Conservation (phyloP, 768 basidiomycete genomes). For the Pholiota conissans region DNA sequence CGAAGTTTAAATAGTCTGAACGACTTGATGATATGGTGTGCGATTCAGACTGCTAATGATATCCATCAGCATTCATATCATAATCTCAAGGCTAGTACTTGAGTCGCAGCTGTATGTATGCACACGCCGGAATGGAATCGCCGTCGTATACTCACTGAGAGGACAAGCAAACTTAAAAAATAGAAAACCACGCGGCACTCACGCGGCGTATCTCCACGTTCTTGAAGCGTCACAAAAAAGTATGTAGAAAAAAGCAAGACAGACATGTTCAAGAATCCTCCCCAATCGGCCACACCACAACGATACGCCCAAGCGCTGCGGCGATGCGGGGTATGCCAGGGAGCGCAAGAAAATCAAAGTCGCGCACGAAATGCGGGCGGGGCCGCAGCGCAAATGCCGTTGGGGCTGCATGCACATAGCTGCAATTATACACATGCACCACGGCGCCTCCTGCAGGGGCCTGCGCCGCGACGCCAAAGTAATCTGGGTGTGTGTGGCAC, state of each 20-base stretch:
- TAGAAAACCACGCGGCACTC: not conserved
- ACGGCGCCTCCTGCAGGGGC: conserved; percentile 61
- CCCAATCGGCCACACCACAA: conserved; percentile 65
- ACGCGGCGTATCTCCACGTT: not conserved
- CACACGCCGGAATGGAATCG: too few relatives aligned
- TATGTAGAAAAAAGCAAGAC: not conserved
- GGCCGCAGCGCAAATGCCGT: conserved; percentile 56
- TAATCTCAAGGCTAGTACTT: too few relatives aligned
- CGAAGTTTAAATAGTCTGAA: too few relatives aligned
- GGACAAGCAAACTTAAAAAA: too few relatives aligned
- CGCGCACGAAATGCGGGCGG: conserved; percentile 64
- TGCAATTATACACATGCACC: conserved; percentile 68
- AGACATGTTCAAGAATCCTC: conserved; percentile 54
- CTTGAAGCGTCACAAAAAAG: not conserved
- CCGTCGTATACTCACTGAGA: too few relatives aligned
- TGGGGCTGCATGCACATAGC: conserved; percentile 64
- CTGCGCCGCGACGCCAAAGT: conserved; percentile 74
- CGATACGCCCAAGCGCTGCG: conserved; percentile 59
- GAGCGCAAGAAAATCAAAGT: conserved; percentile 74
- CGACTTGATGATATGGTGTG: too few relatives aligned
- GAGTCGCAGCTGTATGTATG: too few relatives aligned
- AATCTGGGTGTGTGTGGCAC: conserved; percentile 74
- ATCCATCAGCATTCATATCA: too few relatives aligned
- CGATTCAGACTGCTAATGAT: too few relatives aligned
- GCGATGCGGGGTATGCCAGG: conserved; percentile 66